Percentiles rank a stretch among this genome's conserved stretches.
Evolutionary conservation across 768 basidiomycete genomes (phyloP).

Genomic region (Mycena belliarum): DNA sequence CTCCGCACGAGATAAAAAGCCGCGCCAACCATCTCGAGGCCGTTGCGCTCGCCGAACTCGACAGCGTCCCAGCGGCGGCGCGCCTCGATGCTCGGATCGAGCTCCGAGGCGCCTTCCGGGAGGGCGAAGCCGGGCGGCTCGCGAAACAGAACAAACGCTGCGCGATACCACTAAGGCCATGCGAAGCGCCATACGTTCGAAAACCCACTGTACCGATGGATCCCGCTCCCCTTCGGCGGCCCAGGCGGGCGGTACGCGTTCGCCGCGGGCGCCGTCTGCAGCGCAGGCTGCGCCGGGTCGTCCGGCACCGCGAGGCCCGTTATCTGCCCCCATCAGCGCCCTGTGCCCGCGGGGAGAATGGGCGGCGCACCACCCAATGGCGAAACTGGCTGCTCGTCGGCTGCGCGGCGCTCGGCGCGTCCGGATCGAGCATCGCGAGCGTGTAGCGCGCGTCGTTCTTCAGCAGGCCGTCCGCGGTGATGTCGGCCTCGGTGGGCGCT

Average conservation of each 20-base stretch:
- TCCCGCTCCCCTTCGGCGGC: constrained; percentile 14
- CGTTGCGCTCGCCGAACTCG: constrained; percentile 7
- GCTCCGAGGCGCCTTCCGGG: constrained; percentile 10
- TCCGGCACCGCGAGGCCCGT: not conserved
- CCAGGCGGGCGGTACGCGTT: constrained; percentile 15
- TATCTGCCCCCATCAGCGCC: not conserved
- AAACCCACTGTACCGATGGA: constrained; percentile 18
- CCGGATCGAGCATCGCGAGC: constrained; percentile 40
- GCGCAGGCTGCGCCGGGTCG: not conserved
- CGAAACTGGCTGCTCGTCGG: constrained; percentile 36
- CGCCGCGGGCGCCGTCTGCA: not conserved
- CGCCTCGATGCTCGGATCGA: constrained; percentile 5
- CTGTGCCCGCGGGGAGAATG: too few species aligned
- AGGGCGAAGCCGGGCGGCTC: constrained; percentile 14
- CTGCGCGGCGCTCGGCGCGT: constrained; percentile 35
- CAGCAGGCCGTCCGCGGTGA: not conserved
- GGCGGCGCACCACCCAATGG: constrained; percentile 41
- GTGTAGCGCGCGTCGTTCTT: constrained; percentile 30
- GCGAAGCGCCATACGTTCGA: not conserved
- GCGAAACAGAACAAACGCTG: constrained; percentile 14
- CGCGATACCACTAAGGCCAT: not conserved
- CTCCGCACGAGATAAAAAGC: constrained; percentile 16
- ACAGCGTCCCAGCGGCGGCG: constrained; percentile 14
- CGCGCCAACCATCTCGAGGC: constrained; percentile 11
- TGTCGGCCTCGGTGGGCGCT: constrained; percentile 2